Evolutionary conservation across 1,284 basidiomycete genomes (phyloP).

Genomic region (Boletellus deceptivus): DNA sequence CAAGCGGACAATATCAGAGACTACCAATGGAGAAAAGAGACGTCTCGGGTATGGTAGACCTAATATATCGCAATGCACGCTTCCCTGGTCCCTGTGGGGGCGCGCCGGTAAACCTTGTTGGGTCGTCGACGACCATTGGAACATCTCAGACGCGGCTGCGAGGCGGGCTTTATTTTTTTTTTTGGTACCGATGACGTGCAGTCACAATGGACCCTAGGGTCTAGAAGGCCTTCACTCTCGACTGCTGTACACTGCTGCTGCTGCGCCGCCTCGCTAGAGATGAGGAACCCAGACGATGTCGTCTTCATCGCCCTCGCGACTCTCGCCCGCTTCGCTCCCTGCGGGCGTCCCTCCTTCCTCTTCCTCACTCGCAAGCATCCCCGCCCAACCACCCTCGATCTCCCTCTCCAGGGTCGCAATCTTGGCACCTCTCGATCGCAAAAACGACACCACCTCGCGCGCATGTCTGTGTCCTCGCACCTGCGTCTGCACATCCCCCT

Average conservation of each 20-base stretch:
- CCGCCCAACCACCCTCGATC: constrained; percentile 61
- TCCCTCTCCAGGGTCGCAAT: constrained; percentile 49
- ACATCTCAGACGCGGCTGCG: too few species aligned
- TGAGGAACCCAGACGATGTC: constrained; percentile 38
- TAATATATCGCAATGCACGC: constrained; percentile 11
- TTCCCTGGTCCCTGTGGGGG: constrained; percentile 14
- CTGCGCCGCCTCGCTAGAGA: constrained; percentile 16
- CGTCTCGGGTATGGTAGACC: background rate
- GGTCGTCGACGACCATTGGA: too few species aligned
- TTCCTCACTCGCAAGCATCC: constrained; percentile 57
- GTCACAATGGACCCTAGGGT: constrained; percentile 6
- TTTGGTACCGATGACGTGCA: constrained; percentile 4
- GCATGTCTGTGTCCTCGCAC: constrained; percentile 56
- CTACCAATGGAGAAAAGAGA: background rate
- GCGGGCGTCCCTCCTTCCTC: constrained; percentile 42
- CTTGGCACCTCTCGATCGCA: constrained; percentile 63
- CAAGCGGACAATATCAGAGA: too few species aligned
- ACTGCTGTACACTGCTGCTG: too few species aligned
- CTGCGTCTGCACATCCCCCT: too few species aligned
- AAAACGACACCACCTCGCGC: constrained; percentile 60
- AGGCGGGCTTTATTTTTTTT: too few species aligned
- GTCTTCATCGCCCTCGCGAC: constrained; percentile 24
- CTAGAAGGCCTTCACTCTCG: constrained; percentile 3
- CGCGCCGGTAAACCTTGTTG: too few species aligned
- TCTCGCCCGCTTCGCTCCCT: constrained; percentile 33